Evolutionary conservation across 2,329 filamentous ascomycete genomes (phyloP).

Genomic region (Chaetomium sp.): DNA sequence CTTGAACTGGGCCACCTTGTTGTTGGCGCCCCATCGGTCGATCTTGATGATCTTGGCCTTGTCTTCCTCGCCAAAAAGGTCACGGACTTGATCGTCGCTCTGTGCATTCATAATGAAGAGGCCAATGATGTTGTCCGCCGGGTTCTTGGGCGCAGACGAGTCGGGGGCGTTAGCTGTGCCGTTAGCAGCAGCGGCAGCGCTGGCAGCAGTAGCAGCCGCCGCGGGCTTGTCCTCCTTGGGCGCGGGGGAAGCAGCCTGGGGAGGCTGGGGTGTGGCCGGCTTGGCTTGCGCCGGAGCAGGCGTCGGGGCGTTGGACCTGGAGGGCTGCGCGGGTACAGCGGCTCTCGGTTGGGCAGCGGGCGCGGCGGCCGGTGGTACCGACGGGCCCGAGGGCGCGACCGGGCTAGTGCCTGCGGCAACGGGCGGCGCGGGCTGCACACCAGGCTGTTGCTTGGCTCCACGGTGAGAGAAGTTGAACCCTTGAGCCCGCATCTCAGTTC

Average conservation of each 20-base stretch:
- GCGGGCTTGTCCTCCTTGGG: slow-evolving; percentile 52
- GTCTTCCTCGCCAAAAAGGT: slow-evolving; percentile 78
- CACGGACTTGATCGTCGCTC: slow-evolving; percentile 73
- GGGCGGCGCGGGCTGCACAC: slow-evolving; percentile 28
- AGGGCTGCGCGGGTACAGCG: slow-evolving; percentile 32
- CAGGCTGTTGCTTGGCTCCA: slow-evolving; percentile 66
- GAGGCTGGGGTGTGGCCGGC: slow-evolving; percentile 44
- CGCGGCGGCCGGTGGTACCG: slow-evolving; percentile 27
- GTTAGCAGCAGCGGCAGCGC: slow-evolving; percentile 47
- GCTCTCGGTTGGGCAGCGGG: slow-evolving; percentile 29
- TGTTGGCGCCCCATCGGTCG: slow-evolving; percentile 70
- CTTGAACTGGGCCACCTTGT: slow-evolving; percentile 83
- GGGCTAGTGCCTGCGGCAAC: slow-evolving; percentile 29
- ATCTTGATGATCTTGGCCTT: slow-evolving; percentile 71
- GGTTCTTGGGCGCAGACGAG: slow-evolving; percentile 47
- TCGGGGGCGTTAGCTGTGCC: slow-evolving; percentile 46
- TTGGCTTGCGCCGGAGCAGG: slow-evolving; percentile 36
- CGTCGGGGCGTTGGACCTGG: slow-evolving; percentile 37
- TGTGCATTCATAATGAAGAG: slow-evolving; percentile 86
- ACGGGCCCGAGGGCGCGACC: slow-evolving; percentile 28
- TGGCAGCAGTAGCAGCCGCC: slow-evolving; percentile 37
- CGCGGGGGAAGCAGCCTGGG: slow-evolving; percentile 32
- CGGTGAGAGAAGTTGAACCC: slow-evolving; percentile 99
- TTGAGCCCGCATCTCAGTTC: slow-evolving; percentile 96
- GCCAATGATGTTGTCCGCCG: slow-evolving; percentile 64